These are phyloP conservation scores for Lachancea thermotolerans DNA, from an alignment of 805 yeast species.

Conservation along the genomic window DNA sequence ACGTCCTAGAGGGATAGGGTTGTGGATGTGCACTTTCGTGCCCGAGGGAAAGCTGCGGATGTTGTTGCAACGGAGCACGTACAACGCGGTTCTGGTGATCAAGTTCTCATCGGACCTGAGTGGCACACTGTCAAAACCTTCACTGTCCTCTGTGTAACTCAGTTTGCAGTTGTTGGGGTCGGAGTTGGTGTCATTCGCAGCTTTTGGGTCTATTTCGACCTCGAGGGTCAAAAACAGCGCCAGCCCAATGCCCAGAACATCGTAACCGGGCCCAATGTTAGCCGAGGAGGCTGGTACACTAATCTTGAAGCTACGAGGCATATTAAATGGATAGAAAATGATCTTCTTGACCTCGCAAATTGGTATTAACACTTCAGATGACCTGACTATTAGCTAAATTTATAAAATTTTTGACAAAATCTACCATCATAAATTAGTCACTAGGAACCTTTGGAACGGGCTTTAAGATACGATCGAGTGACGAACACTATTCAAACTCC, in stretches of 20 bases:
- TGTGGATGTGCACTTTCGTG: conserved; percentile 69
- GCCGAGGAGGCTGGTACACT: conserved; percentile 96
- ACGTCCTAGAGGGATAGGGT: conserved; percentile 94
- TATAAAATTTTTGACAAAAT: too few species aligned
- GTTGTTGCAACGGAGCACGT: conserved; percentile 79
- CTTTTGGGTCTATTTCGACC: conserved; percentile 54
- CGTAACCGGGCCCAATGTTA: conserved; percentile 97
- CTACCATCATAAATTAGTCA: too few species aligned
- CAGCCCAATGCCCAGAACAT: conserved; percentile 89
- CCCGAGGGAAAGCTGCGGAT: conserved; percentile 74
- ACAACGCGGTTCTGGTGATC: conserved; percentile 88
- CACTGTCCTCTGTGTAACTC: conserved; percentile 60
- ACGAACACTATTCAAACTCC: too few species aligned
- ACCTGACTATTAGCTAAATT: too few species aligned
- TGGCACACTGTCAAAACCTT: conserved; percentile 80
- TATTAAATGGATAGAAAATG: conserved; percentile 10
- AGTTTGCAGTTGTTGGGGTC: conserved; percentile 68
- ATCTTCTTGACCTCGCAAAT: too few species aligned
- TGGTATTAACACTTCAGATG: too few species aligned
- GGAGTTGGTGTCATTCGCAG: conserved; percentile 38
- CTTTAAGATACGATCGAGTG: too few species aligned
- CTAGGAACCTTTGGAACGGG: too few species aligned
- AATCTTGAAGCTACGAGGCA: conserved; percentile 49
- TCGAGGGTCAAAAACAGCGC: conserved; percentile 63
- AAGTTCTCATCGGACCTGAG: conserved; percentile 69